Base-by-base conservation (phyloP, 2,329 filamentous ascomycete genomes). In the Westerdykella ornata region DNA sequence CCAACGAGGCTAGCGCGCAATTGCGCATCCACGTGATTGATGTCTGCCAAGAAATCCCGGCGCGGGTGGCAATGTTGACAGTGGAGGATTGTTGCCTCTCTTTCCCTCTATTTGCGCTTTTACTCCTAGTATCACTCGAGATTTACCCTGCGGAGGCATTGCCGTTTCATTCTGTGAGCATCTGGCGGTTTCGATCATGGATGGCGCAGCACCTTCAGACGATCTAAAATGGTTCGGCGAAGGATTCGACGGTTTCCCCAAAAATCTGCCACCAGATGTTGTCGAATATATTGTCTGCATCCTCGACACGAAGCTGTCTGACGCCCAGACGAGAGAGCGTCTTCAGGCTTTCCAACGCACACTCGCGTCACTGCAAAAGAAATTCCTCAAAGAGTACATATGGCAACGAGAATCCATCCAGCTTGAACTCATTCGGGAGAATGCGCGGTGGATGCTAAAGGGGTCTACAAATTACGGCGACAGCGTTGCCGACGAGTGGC, bases 401-500 rank as follows among this genome's bases (percentile, higher is more conserved):
- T 98, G 92, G 92, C 92, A 98, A 63, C 80, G 88, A 11, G 88
- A 95, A 39, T 69, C 73, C 0, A 89, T 98, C 48, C 75, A 73
- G n/a, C 68, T 95, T 5, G 77, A 84, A 14, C 63, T 80, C 20
- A 60, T 69, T 33, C 72, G 72, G 72, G 56, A 83, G 72, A 67
- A 83, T 55, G 80, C 70, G 2, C 59, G 66, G 37, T 73, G 70
- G 52, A 81, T 82, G 48, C 75, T 98, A 5, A 77, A 80, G 48
- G 90, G 90, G 15, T 72, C 74, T 38, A 92, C 88, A 1, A 85
- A 90, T 61, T 97, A 88, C 57, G 89, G 90, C 7, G 94, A 98
- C 66, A 92, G 88, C 0, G 82, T 97, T 3, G 90, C 95, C 58
- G 92, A 98, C 56, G 94, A 98, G 70, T 98, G 92, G 94, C 77